These are phyloP conservation scores for Capsicum rhomboideum DNA, from an alignment of 257 asterid genomes.

Conservation along the genomic window DNA sequence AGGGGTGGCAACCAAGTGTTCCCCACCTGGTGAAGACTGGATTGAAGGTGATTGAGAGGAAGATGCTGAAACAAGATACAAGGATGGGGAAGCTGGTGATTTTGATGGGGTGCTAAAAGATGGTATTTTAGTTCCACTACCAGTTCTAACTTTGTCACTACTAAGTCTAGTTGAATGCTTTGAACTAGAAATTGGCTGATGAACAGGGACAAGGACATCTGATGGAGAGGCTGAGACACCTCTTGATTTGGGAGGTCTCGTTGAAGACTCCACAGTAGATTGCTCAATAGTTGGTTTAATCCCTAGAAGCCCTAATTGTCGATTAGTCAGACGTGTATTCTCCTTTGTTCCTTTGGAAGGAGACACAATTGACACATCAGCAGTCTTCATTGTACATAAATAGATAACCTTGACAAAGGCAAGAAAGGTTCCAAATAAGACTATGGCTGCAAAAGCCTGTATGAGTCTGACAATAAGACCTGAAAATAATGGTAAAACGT, in stretches of 20 bases:
- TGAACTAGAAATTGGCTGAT: conserved; percentile 45
- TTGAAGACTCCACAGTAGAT: conserved; percentile 39
- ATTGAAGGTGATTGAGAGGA: conserved; percentile 47
- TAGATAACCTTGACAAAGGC: conserved; percentile 60
- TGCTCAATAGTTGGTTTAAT: conserved; percentile 47
- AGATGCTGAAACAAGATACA: conserved; percentile 56
- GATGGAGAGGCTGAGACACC: conserved; percentile 43
- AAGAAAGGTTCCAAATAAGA: conserved; percentile 45
- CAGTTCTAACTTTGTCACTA: conserved; percentile 47
- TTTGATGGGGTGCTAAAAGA: conserved; percentile 50
- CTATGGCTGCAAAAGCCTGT: conserved; percentile 31
- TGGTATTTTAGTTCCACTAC: conserved; percentile 40
- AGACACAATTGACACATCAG: conserved; percentile 36
- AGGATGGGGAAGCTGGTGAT: conserved; percentile 71
- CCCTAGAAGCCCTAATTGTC: conserved; percentile 79
- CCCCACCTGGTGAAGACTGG: conserved; percentile 49
- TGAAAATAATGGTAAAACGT: conserved; percentile 18
- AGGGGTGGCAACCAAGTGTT: conserved; percentile 47
- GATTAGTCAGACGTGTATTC: conserved; percentile 44
- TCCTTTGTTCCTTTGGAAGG: conserved; percentile 59
- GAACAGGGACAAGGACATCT: conserved; percentile 67
- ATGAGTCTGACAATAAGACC: conserved; percentile 46
- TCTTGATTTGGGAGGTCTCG: conserved; percentile 68
- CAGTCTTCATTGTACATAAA: conserved; percentile 44
- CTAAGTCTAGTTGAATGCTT: conserved; percentile 38